Conservation (phyloP, 2,329 filamentous ascomycete genomes). For the Pseudopyricularia javanii region DNA sequence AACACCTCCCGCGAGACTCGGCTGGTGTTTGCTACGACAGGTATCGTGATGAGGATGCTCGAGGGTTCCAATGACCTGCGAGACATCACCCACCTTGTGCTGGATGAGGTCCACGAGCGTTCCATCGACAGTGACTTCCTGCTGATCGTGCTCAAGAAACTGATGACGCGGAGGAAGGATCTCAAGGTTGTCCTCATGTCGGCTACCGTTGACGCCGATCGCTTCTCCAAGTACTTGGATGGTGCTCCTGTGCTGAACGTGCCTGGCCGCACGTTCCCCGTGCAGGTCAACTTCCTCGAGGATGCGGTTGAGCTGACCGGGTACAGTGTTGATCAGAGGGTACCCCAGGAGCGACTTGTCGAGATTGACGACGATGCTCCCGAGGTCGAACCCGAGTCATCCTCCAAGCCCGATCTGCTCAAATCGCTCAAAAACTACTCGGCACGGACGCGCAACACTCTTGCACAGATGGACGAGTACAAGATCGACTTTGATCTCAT, state of each 20-base stretch:
- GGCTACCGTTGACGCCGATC: slow-evolving; percentile 84
- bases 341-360: slow-evolving; percentile 37
- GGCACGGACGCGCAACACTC: slow-evolving; percentile 57
- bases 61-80: slow-evolving; percentile 76
- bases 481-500: slow-evolving; percentile 83
- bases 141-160: slow-evolving; percentile 76
- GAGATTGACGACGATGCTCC: slow-evolving; percentile 51
- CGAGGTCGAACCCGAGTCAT: slow-evolving; percentile 37
- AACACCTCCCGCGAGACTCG: slow-evolving; percentile 73
- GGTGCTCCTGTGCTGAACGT: slow-evolving; percentile 80
- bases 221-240: slow-evolving; percentile 79
- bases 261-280: slow-evolving; percentile 86
- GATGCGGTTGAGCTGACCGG: slow-evolving; percentile 84
- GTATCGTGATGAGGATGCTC: slow-evolving; percentile 97
- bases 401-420: slow-evolving; percentile 42
- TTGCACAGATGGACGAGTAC: slow-evolving; percentile 78
- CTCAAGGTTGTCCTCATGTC: slow-evolving; percentile 96
- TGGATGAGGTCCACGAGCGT: slow-evolving; percentile 96
- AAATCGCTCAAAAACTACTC: slow-evolving; percentile 64
- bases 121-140: slow-evolving; percentile 96
- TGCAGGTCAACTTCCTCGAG: slow-evolving; percentile 77
- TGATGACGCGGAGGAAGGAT: slow-evolving; percentile 65
- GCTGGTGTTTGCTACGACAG: slow-evolving; percentile 77
- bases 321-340: slow-evolving; percentile 44
- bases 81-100: slow-evolving; percentile 83